Evolutionary conservation across 495 filamentous ascomycete species (phyloP).

Genomic region (Penicillium roqueforti): DNA sequence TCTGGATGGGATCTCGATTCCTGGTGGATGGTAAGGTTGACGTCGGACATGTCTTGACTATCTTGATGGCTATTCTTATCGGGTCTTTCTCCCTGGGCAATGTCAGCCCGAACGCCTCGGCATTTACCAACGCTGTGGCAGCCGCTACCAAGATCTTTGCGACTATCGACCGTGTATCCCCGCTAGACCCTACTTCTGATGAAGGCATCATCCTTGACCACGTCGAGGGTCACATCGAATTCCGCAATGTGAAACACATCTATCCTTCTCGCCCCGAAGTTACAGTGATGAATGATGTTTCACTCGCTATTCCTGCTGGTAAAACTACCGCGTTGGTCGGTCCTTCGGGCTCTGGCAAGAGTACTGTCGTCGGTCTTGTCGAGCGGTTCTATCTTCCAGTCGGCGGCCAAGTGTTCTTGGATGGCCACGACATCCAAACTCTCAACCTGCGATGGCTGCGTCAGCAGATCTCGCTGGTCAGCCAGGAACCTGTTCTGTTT

Average conservation of each 20-base stretch:
- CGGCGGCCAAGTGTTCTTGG: conserved; percentile 70
- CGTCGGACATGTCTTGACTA: conserved; percentile 59
- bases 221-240: conserved; percentile 72
- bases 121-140: conserved; percentile 75
- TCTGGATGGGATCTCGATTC: conserved; percentile 90
- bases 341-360: conserved; percentile 85
- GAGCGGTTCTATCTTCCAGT: conserved; percentile 93
- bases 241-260: conserved; percentile 83
- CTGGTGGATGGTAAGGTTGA: conserved; percentile 61
- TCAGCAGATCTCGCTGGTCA: conserved; percentile 85
- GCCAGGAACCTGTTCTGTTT: conserved; percentile 69
- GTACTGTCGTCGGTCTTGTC: conserved; percentile 85
- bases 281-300: conserved; percentile 77
- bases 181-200: conserved; percentile 72
- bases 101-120: conserved; percentile 77
- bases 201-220: conserved; percentile 65
- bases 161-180: conserved; percentile 88
- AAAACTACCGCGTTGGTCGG: conserved; percentile 86
- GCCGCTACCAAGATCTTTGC: conserved; percentile 87
- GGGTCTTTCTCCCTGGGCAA: conserved; percentile 90
- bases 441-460: conserved; percentile 90
- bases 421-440: conserved; percentile 74
- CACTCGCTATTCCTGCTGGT: conserved; percentile 72
- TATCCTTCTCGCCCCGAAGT: conserved; percentile 93
- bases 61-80: conserved; percentile 85